phyloP scores from a whole-genome alignment of 305 asterid genomes.

The Solanum hybrid region DNA sequence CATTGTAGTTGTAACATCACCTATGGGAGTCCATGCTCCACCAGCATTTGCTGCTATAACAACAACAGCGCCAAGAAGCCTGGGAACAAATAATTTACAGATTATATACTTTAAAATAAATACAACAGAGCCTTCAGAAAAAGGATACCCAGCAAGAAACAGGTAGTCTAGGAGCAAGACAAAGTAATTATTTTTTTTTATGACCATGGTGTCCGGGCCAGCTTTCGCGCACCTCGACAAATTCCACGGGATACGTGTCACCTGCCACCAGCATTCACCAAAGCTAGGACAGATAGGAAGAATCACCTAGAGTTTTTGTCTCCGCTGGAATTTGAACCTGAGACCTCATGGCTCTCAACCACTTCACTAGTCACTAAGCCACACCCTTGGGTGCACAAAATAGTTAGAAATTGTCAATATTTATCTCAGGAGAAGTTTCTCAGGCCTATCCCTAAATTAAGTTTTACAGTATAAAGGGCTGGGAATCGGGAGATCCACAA shows the following conservation, averaged over 20 bases:
- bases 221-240: neutral
- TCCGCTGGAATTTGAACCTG: neutral
- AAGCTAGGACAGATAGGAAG: neutral
- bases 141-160: neutral
- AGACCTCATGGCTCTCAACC: neutral
- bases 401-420: neutral
- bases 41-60: constrained; percentile 99
- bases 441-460: neutral
- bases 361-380: neutral
- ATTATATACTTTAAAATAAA: neutral
- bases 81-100: constrained; percentile 25
- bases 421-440: neutral
- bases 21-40: constrained; percentile 99
- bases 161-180: neutral
- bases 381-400: neutral
- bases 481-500: neutral
- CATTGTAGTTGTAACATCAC: constrained; percentile 98
- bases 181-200: neutral
- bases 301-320: neutral
- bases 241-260: neutral
- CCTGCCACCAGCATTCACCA: neutral
- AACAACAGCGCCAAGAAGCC: constrained; percentile 93
- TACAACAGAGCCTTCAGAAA: neutral
- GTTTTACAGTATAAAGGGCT: neutral
- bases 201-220: neutral